A percentile compares a stretch with the other conserved stretches of the same genome.
phyloP scores from a whole-genome alignment of 2,329 filamentous ascomycete genomes.

The Plenodomus lindquistii region DNA sequence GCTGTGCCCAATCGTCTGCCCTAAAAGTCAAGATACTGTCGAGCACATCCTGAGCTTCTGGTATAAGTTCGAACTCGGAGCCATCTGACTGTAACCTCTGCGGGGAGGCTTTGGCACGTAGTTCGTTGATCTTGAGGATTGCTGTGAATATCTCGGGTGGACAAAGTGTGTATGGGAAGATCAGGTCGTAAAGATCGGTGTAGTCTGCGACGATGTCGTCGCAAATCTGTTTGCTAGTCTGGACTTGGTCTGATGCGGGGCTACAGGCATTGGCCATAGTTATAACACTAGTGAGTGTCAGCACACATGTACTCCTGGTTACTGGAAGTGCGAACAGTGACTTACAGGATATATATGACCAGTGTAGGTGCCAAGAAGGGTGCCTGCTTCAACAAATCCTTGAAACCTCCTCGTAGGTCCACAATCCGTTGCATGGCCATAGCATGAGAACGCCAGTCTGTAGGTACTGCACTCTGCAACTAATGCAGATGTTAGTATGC shows the following conservation, averaged over 20 bases:
- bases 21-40: constrained; percentile 25
- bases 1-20: constrained; percentile 33
- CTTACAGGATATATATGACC: constrained; percentile 33
- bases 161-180: constrained; percentile 35
- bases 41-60: constrained; percentile 26
- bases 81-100: constrained; percentile 6
- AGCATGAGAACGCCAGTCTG: constrained; percentile 34
- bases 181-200: constrained; percentile 21
- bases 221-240: constrained; percentile 12
- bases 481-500: constrained; percentile 5
- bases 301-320: not conserved
- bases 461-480: constrained; percentile 28
- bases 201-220: constrained; percentile 20
- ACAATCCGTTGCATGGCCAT: constrained; percentile 31
- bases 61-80: not conserved
- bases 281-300: constrained; percentile 21
- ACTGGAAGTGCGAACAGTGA: not conserved
- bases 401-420: constrained; percentile 33
- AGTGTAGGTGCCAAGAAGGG: constrained; percentile 25
- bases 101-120: constrained; percentile 19
- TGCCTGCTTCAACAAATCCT: constrained; percentile 14
- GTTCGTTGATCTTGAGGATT: constrained; percentile 28
- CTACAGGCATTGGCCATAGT: constrained; percentile 31
- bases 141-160: constrained; percentile 28
- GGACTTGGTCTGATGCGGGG: constrained; percentile 30